Base-by-base conservation (phyloP, 371 early-diverging fungal genomes). In the Mucor saturninus region DNA sequence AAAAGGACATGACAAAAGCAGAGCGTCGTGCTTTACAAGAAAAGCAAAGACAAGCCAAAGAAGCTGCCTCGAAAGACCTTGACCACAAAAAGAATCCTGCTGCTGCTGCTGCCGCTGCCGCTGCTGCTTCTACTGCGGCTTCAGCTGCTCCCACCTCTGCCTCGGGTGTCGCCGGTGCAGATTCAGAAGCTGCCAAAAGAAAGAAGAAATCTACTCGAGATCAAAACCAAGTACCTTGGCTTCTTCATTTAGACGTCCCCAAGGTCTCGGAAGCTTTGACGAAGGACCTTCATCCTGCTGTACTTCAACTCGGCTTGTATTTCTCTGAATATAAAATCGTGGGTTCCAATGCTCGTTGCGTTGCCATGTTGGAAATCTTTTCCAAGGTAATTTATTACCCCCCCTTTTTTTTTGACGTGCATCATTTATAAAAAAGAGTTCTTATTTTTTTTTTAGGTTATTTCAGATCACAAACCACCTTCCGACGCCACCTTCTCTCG, bases 381-480 rank as follows among this genome's bases (percentile, higher is more conserved):
- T 88, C 91, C 69, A 88, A 89, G 85, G 94, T 91, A 83, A 43
- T 13, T 35, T 35, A 6, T 35, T 35, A 35, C 8, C 4, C 4
- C 8, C 8, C 6, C 35, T 35, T 35, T 4, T 35, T 4, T 35
- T 4, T 35, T 4, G 4, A 35, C 8, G 35, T 35, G 11, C 45
- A 26, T 50, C 14, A 35, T 21, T 56, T 8, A 40, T 10, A 32
- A 15, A 35, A 13, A 52, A 21, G 7, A 5, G 26, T 30, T 38
- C 46, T 28, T 37, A 32, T 29, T 55, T 0, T 73, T 72, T 21
- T 46, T 56, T 31, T 68, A 94, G 89, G 90, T 95, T 6, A 97
- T 98, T 59, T 78, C 83, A 57, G 98, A 98, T 69, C 97, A 98
- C 70, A 80, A 77, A 21, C 92, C 97, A 21, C 98, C 98, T 13